Percentiles rank a stretch among this genome's conserved stretches.
Conservation (phyloP, 2,329 filamentous ascomycete genomes). For the Ophiostoma angusticollis region DNA sequence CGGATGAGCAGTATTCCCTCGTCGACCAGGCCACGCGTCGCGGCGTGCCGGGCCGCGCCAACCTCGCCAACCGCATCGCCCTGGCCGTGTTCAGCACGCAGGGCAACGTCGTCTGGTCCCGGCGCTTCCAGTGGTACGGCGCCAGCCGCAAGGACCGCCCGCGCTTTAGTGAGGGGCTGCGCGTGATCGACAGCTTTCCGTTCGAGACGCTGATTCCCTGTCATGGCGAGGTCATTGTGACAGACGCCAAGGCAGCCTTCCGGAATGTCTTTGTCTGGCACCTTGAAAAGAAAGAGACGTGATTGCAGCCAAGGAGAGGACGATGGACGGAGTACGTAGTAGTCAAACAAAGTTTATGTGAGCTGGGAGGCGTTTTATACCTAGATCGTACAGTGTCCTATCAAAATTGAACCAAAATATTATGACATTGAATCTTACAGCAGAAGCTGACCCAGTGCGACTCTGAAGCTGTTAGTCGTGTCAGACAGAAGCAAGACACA, state of each 20-base stretch:
- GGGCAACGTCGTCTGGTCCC: conserved; percentile 59
- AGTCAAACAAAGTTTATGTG: no score
- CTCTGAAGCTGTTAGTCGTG: no score
- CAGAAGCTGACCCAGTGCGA: no score
- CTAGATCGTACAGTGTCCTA: no score
- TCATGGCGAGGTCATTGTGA: conserved; percentile 81
- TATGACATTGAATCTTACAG: no score
- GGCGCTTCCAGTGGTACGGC: conserved; percentile 72
- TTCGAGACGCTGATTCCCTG: conserved; percentile 80
- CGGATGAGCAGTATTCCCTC: conserved; percentile 68
- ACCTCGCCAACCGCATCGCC: conserved; percentile 32
- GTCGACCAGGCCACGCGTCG: conserved; percentile 19
- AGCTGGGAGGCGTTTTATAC: no score
- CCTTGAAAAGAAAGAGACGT: conserved; percentile 25
- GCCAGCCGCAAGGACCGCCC: conserved; percentile 45
- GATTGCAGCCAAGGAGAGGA: no score
- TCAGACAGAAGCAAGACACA: no score
- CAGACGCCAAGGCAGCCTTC: conserved; percentile 60
- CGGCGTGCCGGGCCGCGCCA: conserved; percentile 30
- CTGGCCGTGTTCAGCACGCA: conserved; percentile 45
- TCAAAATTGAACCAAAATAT: no score
- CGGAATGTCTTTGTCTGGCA: conserved; percentile 75
- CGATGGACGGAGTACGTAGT: no score
- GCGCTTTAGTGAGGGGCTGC: conserved; percentile 57
- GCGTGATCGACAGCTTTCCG: conserved; percentile 63